Evolutionary conservation across 208 protist genomes (phyloP).

Genomic region (Trypanosoma platydactyli): DNA sequence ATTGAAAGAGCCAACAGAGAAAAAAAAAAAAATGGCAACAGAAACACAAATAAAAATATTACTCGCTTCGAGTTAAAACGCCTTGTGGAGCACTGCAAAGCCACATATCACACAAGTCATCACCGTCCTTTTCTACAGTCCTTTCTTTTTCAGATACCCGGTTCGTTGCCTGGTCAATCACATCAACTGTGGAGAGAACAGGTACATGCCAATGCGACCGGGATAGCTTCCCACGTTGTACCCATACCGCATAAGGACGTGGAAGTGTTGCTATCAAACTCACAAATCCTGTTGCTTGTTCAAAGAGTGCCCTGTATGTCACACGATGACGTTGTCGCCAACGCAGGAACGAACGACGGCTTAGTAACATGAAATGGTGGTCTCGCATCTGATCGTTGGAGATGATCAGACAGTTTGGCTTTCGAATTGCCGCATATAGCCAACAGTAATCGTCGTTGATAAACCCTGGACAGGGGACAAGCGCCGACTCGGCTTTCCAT

Average conservation of each 20-base stretch:
- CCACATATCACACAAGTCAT: constrained; percentile 79
- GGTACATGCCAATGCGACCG: constrained; percentile 77
- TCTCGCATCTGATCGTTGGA: constrained; percentile 89
- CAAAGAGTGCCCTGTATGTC: constrained; percentile 69
- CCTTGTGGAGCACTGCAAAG: constrained; percentile 54
- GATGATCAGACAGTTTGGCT: constrained; percentile 52
- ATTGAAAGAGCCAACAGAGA: constrained; percentile 7
- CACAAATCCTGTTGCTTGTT: constrained; percentile 29
- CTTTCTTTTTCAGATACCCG: constrained; percentile 40
- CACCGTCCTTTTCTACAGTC: constrained; percentile 75
- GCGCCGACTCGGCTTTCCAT: constrained; percentile 40
- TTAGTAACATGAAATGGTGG: constrained; percentile 80
- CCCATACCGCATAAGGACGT: constrained; percentile 71
- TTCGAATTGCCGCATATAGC: constrained; percentile 64
- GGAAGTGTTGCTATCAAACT: constrained; percentile 45
- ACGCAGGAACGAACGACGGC: constrained; percentile 73
- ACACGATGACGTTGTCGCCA: constrained; percentile 85
- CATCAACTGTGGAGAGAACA: constrained; percentile 43
- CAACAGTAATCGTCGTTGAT: constrained; percentile 90
- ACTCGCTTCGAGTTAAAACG: constrained; percentile 21
- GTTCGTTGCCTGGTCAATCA: constrained; percentile 82
- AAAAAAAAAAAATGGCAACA: neutral
- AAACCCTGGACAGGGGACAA: constrained; percentile 72
- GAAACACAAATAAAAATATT: constrained; percentile 6
- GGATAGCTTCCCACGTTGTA: constrained; percentile 45